phyloP scores from a whole-genome alignment of 352 stramenopile species.

The Globisporangium mamillatum region DNA sequence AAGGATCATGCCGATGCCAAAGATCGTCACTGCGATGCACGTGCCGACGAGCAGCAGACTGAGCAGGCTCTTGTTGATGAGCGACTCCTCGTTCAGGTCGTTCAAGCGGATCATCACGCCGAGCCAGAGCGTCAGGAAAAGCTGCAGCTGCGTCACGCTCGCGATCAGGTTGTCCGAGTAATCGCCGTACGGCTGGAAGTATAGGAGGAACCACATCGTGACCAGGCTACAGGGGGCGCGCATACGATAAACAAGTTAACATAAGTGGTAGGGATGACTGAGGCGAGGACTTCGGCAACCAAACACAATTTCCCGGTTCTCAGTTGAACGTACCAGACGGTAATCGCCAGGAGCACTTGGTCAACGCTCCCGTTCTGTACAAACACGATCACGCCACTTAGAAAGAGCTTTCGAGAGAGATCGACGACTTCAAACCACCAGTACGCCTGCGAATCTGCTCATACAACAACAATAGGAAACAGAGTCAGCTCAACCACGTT shows the following conservation, averaged over 20 bases:
- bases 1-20: constrained; percentile 60
- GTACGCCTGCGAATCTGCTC: constrained; percentile 50
- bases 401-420: constrained; percentile 71
- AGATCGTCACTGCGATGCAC: constrained; percentile 58
- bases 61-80: constrained; percentile 63
- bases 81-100: constrained; percentile 50
- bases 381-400: constrained; percentile 74
- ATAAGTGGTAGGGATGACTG: not conserved
- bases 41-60: constrained; percentile 63
- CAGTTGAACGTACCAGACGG: constrained; percentile 42
- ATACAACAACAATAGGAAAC: constrained; percentile 1
- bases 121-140: constrained; percentile 82
- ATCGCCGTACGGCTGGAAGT: constrained; percentile 72
- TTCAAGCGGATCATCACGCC: constrained; percentile 74
- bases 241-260: not conserved
- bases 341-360: constrained; percentile 60
- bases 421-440: constrained; percentile 86
- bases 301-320: too few species aligned
- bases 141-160: constrained; percentile 72
- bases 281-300: not conserved
- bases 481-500: not conserved
- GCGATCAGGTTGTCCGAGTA: constrained; percentile 71
- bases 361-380: constrained; percentile 68
- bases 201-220: constrained; percentile 79
- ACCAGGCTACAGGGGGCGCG: constrained; percentile 28